These are phyloP conservation scores for Russula brevipes DNA, from an alignment of 768 basidiomycete species.

Conservation along the genomic window DNA sequence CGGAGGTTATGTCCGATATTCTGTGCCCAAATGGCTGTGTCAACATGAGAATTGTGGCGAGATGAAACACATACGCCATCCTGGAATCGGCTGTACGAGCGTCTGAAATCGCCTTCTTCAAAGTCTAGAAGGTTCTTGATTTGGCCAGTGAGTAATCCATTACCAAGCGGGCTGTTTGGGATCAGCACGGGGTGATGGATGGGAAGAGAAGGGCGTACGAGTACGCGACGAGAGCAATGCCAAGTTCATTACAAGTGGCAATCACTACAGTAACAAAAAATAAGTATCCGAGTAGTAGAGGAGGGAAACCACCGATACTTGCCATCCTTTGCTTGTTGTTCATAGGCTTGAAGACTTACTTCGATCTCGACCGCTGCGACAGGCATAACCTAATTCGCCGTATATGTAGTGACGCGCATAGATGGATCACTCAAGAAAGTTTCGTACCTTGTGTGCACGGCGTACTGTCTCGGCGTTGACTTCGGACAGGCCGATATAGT, in stretches of 20 bases:
- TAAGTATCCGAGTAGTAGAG: neutral
- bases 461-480: conserved; percentile 44
- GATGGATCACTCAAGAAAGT: neutral
- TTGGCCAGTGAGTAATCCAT: conserved; percentile 48
- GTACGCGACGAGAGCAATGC: conserved; percentile 53
- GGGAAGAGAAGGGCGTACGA: conserved; percentile 33
- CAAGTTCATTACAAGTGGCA: conserved; percentile 47
- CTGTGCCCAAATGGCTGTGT: conserved; percentile 25
- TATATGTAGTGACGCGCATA: neutral
- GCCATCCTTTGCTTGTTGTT: conserved; percentile 46
- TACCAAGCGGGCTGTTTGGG: conserved; percentile 44
- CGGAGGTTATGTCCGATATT: conserved; percentile 39
- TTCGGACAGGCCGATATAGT: conserved; percentile 57
- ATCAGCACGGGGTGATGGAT: neutral
- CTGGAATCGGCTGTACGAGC: conserved; percentile 35
- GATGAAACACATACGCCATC: conserved; percentile 30
- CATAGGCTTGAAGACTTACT: conserved; percentile 57
- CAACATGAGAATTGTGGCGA: conserved; percentile 5
- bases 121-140: conserved; percentile 38
- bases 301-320: neutral
- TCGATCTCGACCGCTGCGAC: conserved; percentile 66
- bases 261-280: conserved; percentile 37
- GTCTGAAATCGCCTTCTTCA: conserved; percentile 34
- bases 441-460: conserved; percentile 30
- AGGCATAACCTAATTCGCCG: conserved; percentile 41